These are phyloP conservation scores for Citrus australasica DNA, from an alignment of 345 rosid genomes.

Conservation along the genomic window DNA sequence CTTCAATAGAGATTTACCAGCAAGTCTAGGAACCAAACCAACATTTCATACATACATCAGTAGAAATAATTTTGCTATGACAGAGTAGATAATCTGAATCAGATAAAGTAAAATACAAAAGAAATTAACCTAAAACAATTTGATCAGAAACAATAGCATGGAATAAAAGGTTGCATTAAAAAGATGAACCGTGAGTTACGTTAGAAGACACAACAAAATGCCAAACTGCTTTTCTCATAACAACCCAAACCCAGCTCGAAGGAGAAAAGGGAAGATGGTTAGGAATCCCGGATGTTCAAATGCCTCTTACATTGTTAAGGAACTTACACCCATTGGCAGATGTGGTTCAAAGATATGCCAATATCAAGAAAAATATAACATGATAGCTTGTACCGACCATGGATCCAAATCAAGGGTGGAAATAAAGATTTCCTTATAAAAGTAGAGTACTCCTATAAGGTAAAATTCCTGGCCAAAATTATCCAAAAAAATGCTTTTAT, in stretches of 20 bases:
- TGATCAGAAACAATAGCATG: background rate
- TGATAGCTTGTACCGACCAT: background rate
- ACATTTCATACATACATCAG: conserved; percentile 11
- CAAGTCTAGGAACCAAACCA: conserved; percentile 63
- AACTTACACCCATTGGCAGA: background rate
- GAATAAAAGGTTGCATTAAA: background rate
- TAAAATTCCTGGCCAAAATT: background rate
- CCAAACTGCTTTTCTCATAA: background rate
- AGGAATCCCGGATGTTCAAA: background rate
- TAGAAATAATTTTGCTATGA: background rate
- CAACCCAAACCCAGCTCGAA: background rate
- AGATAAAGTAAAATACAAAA: background rate
- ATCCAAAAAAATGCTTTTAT: background rate
- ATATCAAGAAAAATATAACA: background rate
- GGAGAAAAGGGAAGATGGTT: background rate
- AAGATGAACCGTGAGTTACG: background rate
- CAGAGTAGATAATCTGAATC: background rate
- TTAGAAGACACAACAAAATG: background rate
- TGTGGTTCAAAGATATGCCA: background rate
- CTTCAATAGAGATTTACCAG: conserved; percentile 89
- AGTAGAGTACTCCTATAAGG: background rate
- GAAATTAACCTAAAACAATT: background rate
- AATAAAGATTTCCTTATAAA: background rate
- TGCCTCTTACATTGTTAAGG: background rate
- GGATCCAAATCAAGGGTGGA: background rate